A percentile compares a stretch with the other conserved stretches of the same genome.
phyloP scores from a whole-genome alignment of 257 asterid species.

The Jaltomata sinuosa region DNA sequence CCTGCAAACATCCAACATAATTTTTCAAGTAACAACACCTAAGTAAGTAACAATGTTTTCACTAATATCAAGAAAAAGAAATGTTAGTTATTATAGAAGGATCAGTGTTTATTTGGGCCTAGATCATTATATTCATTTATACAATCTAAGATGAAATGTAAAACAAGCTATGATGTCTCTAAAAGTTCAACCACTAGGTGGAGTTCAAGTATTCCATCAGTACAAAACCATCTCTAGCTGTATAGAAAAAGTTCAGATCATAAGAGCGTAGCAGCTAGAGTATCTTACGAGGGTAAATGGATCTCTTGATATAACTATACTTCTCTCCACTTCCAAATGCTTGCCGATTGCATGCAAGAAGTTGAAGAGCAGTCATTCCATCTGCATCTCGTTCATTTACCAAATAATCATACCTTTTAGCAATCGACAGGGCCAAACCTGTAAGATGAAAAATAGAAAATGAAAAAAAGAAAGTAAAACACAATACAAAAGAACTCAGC shows the following conservation, averaged over 20 bases:
- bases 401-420: background rate
- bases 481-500: background rate
- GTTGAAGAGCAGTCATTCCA: slow-evolving; percentile 15
- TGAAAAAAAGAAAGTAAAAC: background rate
- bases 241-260: background rate
- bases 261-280: background rate
- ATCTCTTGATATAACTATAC: background rate
- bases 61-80: background rate
- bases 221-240: background rate
- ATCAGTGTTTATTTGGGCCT: too few relatives aligned
- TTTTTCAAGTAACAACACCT: background rate
- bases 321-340: background rate
- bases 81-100: background rate
- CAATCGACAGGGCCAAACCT: slow-evolving; percentile 8
- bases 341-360: slow-evolving; percentile 8
- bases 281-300: slow-evolving; percentile 11
- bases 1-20: background rate
- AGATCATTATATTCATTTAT: background rate
- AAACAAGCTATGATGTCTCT: background rate
- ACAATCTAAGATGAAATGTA: background rate
- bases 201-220: background rate
- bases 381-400: slow-evolving; percentile 4
- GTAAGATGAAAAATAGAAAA: background rate
- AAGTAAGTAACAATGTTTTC: background rate
- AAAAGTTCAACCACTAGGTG: background rate